phyloP scores from a whole-genome alignment of 1,284 basidiomycete genomes.

The Meira miltonrushii region DNA sequence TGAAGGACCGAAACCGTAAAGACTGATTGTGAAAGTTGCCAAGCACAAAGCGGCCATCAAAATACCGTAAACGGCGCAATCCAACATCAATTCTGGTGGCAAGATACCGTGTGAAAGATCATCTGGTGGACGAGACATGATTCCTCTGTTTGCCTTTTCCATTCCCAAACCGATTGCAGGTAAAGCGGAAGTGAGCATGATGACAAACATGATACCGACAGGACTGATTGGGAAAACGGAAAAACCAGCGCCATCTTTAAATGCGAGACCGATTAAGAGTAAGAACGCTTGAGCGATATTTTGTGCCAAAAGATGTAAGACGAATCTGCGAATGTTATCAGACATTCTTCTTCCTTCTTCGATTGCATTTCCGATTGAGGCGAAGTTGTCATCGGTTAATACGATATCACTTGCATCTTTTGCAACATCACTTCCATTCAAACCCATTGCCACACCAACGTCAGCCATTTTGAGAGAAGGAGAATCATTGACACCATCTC shows the following conservation, averaged over 20 bases:
- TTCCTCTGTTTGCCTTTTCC: conserved; percentile 60
- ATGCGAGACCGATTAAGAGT: conserved; percentile 63
- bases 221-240: conserved; percentile 68
- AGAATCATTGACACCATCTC: conserved; percentile 52
- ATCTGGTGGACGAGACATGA: conserved; percentile 60
- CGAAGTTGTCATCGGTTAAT: conserved; percentile 68
- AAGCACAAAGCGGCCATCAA: conserved; percentile 62
- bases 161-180: conserved; percentile 56
- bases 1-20: conserved; percentile 39
- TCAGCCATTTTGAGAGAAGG: conserved; percentile 50
- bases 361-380: conserved; percentile 65
- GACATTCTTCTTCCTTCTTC: conserved; percentile 62
- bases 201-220: conserved; percentile 61
- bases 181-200: conserved; percentile 51
- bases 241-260: conserved; percentile 59
- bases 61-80: conserved; percentile 64
- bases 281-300: conserved; percentile 50
- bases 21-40: conserved; percentile 37
- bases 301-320: conserved; percentile 53
- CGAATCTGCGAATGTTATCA: conserved; percentile 52
- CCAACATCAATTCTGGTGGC: conserved; percentile 52
- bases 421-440: conserved; percentile 44
- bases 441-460: conserved; percentile 51
- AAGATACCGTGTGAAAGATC: conserved; percentile 50
- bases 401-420: conserved; percentile 63